Evolutionary conservation across 129 eudicot species (phyloP), one percentile per base, ranked within the genome.

Genomic region (Flaveria ramosissima): DNA sequence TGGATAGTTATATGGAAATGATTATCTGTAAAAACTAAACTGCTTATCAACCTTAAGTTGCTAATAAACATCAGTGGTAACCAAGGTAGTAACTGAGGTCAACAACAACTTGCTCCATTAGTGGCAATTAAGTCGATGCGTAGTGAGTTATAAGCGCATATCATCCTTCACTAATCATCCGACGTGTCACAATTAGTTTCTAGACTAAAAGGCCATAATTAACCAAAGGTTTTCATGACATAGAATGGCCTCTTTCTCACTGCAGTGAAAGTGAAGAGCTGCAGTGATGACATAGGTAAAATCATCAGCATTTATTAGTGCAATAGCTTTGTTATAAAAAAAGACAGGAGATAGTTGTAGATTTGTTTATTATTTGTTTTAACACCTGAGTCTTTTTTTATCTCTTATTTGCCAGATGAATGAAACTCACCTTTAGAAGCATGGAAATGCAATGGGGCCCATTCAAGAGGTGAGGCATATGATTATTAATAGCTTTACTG

Each of bases 391-490:
- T n/a, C 30, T 80, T 78, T 51, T 52, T 45, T 27, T 66, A 43
- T 53, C 43, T 56, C 60, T 66, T 41, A 73, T 7, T 73, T 80
- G 26, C 79, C 74, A 73, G 69, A 73, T 80, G 42, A 80, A 67
- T 80, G 84, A 80, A 73, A 68, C 41, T 57, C 69, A 66, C 75
- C 79, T 80, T 80, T 80, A 73, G 75, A 73, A 66, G 75, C 59
- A 50, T 63, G 71, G 75, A 73, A 74, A 80, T 80, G 84, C 26
- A 66, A 55, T 55, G 84, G 84, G 70, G 75, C 75, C 80, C 75
- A 66, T 74, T 80, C 11, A 55, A 80, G 79, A 73, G 74, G 75
- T 80, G 45, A 65, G 63, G 55, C 83, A 73, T 62, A 79, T 72
- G 68, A 68, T 72, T 66, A 80, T 73, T 73, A 72, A 80, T 71